Base-by-base conservation (phyloP, 2,329 filamentous ascomycete species). In the Pezicula radicicola region DNA sequence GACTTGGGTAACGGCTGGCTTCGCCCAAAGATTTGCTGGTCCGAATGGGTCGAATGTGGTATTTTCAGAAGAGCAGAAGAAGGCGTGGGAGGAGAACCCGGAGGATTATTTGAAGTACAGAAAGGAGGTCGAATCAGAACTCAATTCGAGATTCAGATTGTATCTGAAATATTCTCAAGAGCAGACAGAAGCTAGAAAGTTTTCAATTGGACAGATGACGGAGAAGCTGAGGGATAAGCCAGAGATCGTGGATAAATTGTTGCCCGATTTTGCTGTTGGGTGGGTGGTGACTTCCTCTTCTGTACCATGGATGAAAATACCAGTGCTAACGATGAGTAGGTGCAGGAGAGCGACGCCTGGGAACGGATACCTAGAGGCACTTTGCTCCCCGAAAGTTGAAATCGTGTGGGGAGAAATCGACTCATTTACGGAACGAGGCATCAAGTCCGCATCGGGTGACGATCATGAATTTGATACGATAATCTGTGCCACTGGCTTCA, bases 1-100 rank as follows among this genome's bases (percentile, higher is more conserved):
- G 0, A 82, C 82, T 58, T 84, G 79, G 78, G 62, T 83, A 8
- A 47, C 49, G 7, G 18, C 43, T 57, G 55, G 30, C 57, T 59
- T 9, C 46, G 52, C 28, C 60, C 60, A 57, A 54, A 60, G 35
- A 9, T 35, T 19, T 46, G 40, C 48, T 18, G 48, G 28, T 12
- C 25, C 28, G 18, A 27, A 33, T 10, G 47, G 47, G 19, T 15
- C 48, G n/a, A 48, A 51, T 28, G 25, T 47, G 19, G 13, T 16
- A 7, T 51, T 19, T 25, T 27, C 25, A 15, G 28, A 48, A 10
- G 49, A 58, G 6, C 19, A 33, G 15, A 46, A 39, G 30, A 54
- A 54, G 25, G 43, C 57, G 28, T 60, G 27, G 28, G 25, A 46
- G 18, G 39, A 39, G 4, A 53, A 53, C 13, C 62, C 61, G 40